Conservation (phyloP, 306 rosid species). For the Cucumis melo region DNA sequence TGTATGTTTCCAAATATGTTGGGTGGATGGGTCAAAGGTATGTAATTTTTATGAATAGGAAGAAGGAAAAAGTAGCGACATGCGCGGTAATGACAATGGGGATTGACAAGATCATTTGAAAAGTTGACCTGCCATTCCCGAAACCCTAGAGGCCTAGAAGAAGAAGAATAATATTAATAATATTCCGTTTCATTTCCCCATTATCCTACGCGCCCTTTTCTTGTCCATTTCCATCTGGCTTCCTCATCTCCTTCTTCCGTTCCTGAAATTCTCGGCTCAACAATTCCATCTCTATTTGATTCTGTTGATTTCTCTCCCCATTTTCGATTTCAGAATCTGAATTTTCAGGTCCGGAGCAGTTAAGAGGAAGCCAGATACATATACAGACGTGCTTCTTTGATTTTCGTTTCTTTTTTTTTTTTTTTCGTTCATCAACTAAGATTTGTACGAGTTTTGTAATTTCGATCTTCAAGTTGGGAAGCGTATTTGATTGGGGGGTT, state of each 20-base stretch:
- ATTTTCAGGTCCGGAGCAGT: not conserved
- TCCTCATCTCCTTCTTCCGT: not conserved
- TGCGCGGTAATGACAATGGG: constrained; percentile 5
- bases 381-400: not conserved
- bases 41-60: not conserved
- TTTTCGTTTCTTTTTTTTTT: not conserved
- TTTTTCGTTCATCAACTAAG: not conserved
- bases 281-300: not conserved
- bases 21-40: not conserved
- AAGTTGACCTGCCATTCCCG: not conserved
- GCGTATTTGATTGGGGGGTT: not conserved
- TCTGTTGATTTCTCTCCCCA: not conserved
- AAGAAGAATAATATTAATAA: not conserved
- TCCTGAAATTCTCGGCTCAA: not conserved
- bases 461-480: not conserved
- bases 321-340: not conserved
- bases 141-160: not conserved
- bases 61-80: not conserved
- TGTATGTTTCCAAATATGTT: not conserved
- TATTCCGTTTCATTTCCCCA: not conserved
- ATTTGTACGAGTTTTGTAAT: not conserved
- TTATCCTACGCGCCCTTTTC: not conserved
- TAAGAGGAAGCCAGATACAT: not conserved
- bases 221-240: not conserved
- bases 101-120: not conserved